Evolutionary conservation across 106 monocot species (phyloP).

Genomic region (Xerophyta viscosa): DNA sequence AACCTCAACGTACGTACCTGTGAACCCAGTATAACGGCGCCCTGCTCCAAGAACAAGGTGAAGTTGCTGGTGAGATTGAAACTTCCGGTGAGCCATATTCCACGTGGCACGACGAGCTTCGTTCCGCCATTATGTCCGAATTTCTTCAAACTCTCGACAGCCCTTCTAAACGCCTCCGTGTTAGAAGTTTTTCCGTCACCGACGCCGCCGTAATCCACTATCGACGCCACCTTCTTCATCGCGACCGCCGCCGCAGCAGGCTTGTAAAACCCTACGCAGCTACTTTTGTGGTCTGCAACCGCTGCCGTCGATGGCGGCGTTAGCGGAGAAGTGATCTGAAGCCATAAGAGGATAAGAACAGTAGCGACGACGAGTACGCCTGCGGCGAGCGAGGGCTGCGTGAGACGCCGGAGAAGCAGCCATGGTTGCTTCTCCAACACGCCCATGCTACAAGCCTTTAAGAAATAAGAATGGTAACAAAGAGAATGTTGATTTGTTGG

Average conservation of each 20-base stretch:
- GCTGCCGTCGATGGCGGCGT: neutral
- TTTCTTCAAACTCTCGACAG: slow-evolving; percentile 28
- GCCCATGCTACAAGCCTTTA: no score
- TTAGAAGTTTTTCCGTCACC: slow-evolving; percentile 76
- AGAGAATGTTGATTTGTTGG: neutral
- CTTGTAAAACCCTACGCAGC: slow-evolving; percentile 43
- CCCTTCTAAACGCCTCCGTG: slow-evolving; percentile 52
- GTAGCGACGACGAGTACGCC: slow-evolving; percentile 12
- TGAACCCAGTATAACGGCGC: slow-evolving; percentile 78
- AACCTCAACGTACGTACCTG: no score
- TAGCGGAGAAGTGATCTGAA: slow-evolving; percentile 5
- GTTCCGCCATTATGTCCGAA: slow-evolving; percentile 41
- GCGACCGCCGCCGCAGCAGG: neutral
- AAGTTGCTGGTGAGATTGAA: slow-evolving; percentile 90
- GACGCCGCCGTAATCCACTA: slow-evolving; percentile 64
- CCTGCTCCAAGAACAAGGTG: slow-evolving; percentile 74
- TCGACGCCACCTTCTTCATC: slow-evolving; percentile 20
- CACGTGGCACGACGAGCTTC: slow-evolving; percentile 55
- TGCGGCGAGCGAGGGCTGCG: slow-evolving; percentile 21
- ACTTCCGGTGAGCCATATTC: slow-evolving; percentile 83
- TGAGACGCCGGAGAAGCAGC: slow-evolving; percentile 9
- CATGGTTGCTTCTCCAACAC: slow-evolving; percentile 14
- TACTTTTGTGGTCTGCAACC: neutral
- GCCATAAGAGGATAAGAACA: slow-evolving; percentile 15
- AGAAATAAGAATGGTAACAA: no score